Base-by-base conservation (phyloP, 129 eudicot genomes). In the Cynara cardunculus region DNA sequence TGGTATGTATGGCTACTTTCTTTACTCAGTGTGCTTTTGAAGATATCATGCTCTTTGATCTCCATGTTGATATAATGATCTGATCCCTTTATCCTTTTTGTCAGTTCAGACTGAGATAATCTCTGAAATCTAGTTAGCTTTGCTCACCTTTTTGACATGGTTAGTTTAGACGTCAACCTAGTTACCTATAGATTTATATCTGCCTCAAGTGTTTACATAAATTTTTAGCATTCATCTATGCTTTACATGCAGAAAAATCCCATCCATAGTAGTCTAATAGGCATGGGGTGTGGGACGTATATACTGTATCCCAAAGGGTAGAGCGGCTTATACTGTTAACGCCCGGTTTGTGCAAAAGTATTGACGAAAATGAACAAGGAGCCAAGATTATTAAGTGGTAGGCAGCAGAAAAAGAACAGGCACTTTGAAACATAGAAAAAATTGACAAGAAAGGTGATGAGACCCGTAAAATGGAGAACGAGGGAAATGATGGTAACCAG, bases 1-100 rank as follows among this genome's bases (percentile, higher is more conserved):
- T 72, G 59, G 77, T 69, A 69, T 69, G 64, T 72, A 72, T 19
- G 64, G 61, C 26, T 37, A 1, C 27, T 37, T 72, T 21, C 76
- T 72, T 39, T 4, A 72, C 3, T 39, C 44, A 1, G 31, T 18
- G 28, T 72, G 8, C 62, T 39, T 72, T 39, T 39, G 31, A 72
- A 72, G 31, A 30, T 67, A 35, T 72, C 77, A 49, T 39, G 32
- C 32, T 39, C 30, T 72, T 39, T 32, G 75, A 71, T 37, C 22
- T 71, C 75, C 44, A 32, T 71, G 25, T 71, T 21, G 22, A 71
- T 71, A 25, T 18, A 21, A 4, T 34, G 16, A 8, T 25, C 16
- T 35, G 6, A 9, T 3, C 18, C 34, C 3, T 22, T 72, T 37
- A 16, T 72, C 22, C 5, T 31, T 32, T 16, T 32, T 32, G 53